Evolutionary conservation across 2,329 filamentous ascomycete genomes (phyloP).

Genomic region (Biscogniauxia mediterranea): DNA sequence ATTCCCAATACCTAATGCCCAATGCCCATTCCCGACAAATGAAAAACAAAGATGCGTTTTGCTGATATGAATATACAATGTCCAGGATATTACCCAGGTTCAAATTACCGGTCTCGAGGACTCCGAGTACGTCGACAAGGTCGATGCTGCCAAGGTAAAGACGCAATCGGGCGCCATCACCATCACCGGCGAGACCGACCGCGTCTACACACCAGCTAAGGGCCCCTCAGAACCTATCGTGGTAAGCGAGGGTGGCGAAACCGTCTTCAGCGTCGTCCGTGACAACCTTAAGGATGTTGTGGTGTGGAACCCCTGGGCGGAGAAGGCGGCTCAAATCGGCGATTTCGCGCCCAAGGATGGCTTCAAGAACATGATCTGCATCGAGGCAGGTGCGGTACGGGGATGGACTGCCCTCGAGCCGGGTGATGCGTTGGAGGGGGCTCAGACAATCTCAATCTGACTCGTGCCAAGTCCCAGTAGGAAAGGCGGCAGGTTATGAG

Average conservation of each 20-base stretch:
- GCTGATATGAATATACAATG: conserved; percentile 5
- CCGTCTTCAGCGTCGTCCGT: conserved; percentile 70
- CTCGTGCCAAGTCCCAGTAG: conserved; percentile 5
- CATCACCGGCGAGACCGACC: conserved; percentile 80
- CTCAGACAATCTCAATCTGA: conserved; percentile 50
- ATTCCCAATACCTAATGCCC: no score
- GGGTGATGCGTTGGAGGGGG: conserved; percentile 65
- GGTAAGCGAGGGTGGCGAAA: conserved; percentile 61
- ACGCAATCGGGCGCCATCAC: conserved; percentile 63
- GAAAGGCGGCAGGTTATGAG: not conserved
- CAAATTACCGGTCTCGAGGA: conserved; percentile 73
- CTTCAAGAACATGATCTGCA: conserved; percentile 90
- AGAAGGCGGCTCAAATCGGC: conserved; percentile 76
- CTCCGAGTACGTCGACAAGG: conserved; percentile 81
- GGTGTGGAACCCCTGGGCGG: conserved; percentile 95
- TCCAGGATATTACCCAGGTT: conserved; percentile 74
- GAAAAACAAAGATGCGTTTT: no score
- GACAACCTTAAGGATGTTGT: conserved; percentile 87
- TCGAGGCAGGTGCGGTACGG: conserved; percentile 84
- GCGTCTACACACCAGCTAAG: conserved; percentile 74
- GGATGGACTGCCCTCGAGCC: conserved; percentile 83
- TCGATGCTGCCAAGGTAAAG: conserved; percentile 62
- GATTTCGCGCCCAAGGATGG: conserved; percentile 90
- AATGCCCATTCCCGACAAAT: no score
- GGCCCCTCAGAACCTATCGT: conserved; percentile 57